Conservation (phyloP, 2,329 filamentous ascomycete species). For the Periconia sp. region DNA sequence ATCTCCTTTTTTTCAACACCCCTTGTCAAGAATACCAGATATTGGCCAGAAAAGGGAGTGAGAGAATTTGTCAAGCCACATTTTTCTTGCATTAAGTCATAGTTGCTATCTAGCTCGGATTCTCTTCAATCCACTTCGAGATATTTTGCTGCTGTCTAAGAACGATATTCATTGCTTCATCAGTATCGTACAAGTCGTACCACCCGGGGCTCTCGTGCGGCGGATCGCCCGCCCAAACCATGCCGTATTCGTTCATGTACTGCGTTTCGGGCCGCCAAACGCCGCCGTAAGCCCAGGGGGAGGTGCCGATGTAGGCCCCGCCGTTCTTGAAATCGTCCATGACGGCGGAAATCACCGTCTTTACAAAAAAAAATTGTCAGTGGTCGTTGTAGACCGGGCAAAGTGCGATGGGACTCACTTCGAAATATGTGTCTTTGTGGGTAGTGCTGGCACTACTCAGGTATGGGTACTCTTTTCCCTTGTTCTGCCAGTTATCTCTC, state of each 20-base stretch:
- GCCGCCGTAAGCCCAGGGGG: slow-evolving; percentile 46
- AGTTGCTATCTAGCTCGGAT: too few relatives aligned
- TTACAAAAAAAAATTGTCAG: not conserved
- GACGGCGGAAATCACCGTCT: slow-evolving; percentile 40
- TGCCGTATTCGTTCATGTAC: slow-evolving; percentile 40
- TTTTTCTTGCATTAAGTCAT: too few relatives aligned
- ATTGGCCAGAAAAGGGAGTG: too few relatives aligned
- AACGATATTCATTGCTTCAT: slow-evolving; percentile 42
- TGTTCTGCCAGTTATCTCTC: slow-evolving; percentile 44
- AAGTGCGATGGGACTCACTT: slow-evolving; percentile 11
- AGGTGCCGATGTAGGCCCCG: slow-evolving; percentile 41
- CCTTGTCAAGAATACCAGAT: too few relatives aligned
- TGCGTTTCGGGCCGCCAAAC: slow-evolving; percentile 44
- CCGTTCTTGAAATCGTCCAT: slow-evolving; percentile 37
- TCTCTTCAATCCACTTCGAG: slow-evolving; percentile 26
- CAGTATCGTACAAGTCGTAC: slow-evolving; percentile 45
- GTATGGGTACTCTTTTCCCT: slow-evolving; percentile 40
- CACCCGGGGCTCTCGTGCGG: slow-evolving; percentile 44
- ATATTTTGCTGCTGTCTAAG: slow-evolving; percentile 36
- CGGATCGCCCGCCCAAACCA: slow-evolving; percentile 46
- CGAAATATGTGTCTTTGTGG: slow-evolving; percentile 44
- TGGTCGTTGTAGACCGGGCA: not conserved
- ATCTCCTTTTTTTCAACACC: too few relatives aligned
- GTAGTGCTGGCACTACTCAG: slow-evolving; percentile 36
- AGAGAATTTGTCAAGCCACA: too few relatives aligned